Evolutionary conservation across 73 alveolate species (phyloP), one percentile per base, ranked within the genome.

Genomic region (Paramecium pentaurelia): DNA sequence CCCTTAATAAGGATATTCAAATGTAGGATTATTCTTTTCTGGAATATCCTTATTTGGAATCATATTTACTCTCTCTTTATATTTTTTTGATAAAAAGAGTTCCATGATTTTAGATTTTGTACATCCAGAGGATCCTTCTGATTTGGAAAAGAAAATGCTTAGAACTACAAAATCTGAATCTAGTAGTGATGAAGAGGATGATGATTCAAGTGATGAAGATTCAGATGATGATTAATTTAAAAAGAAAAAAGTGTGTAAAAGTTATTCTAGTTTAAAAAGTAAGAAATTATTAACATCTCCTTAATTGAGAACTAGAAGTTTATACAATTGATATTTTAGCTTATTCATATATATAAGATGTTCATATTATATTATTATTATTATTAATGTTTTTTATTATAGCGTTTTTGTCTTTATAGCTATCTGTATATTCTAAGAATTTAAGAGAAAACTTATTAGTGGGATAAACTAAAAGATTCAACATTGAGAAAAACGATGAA

Each of bases 71-170:
- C 16, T 80, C 2, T 80, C 91, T 10, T 47, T 80, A 25, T 80
- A 80, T 49, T 45, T 80, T 4, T 44, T 80, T 20, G 91, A 80
- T 80, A 80, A 47, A 18, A 80, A 80, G 27, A 22, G 91, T 20
- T 80, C 91, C 0, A 80, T 42, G 91, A 32, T 80, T 25, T 27
- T 80, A 40, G 91, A 80, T 49, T 80, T 80, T 80, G 27, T 45
- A 0, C 45, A 80, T 80, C 91, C 91, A 16, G 77, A 45, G 22
- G 77, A 80, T 32, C 75, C 75, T 22, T 22, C 47, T 8, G 91
- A 80, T 44, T 42, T 45, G 11, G 91, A 80, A 27, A 20, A 47
- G 73, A 80, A 25, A 80, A 80, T 49, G 75, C 44, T 80, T 9
- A 80, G 58, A 45, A 22, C 75, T 3, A 42, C 71, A n/a, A 25